Base-by-base conservation (phyloP, 1,284 basidiomycete species). In the Xanthoconium separans region DNA sequence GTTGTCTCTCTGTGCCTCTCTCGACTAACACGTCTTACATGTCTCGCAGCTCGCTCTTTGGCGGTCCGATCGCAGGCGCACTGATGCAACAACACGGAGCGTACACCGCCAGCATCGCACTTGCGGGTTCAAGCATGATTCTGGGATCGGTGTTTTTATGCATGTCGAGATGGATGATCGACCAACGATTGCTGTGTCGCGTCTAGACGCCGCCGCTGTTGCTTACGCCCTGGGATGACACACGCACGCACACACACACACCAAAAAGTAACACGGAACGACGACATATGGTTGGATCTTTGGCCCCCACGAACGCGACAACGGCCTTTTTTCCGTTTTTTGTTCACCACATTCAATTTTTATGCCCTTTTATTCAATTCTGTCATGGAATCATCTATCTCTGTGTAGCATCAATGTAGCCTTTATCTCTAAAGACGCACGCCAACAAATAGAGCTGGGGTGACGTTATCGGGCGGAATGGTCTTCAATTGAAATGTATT, bases 51-150 rank as follows among this genome's bases (percentile, higher is more conserved):
- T 77, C 85, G 2, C 71, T 87, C 20, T 66, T 81, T 31, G 84
- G 85, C 7, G 80, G 79, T 3, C 85, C 85, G 2, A 74, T 76
- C 15, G 85, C 81, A 10, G 85, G 85, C 0, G 76, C 75, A 11
- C 70, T 87, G 30, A 69, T 85, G 12, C 68, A 73, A 31, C 66
- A 72, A 22, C 69, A 77, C 31, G 80, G 79, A 4, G 72, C 72
- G 4, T 87, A 80, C 64, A 69, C 69, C 0, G 75, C 75, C 42
- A 75, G 83, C 71, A 83, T 82, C 50, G 65, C 77, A n/a, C 80
- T 85, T 57, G 77, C 82, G 3, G 85, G 85, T 33, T 67, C 75
- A 34, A 77, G 78, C n/a, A 70, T 83, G 53, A 66, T 86, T 50
- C 65, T 75, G 29, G 85, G 84, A 12, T 83, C 84, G 9, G 53